Evolutionary conservation across 1,139 yeast genomes (phyloP), one percentile per base, ranked within the genome.

Genomic region (Groenewaldozyma auringiensis): DNA sequence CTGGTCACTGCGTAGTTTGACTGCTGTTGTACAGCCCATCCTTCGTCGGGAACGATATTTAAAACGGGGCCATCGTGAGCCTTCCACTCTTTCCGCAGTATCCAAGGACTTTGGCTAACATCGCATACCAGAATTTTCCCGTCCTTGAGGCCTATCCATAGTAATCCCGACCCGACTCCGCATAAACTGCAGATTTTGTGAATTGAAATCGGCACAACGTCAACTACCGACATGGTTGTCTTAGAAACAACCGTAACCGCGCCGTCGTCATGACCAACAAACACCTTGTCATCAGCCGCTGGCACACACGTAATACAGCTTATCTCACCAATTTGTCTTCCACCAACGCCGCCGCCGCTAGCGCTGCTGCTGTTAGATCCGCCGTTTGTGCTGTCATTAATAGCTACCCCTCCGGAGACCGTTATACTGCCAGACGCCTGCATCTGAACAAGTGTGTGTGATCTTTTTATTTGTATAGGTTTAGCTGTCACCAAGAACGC

Each of bases 261-360:
- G 3, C 74, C 74, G 47, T 68, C 70, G 16, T 67, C 70, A 44
- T 69, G 73, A 6, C 74, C 74, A 47, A 69, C 65, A 42, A 62
- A 65, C 2, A 66, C 65, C 18, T 48, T 43, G 29, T 64, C 67
- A 1, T 61, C 62, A 21, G 51, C 50, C 33, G 53, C 42, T 16
- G 57, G 48, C 13, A 61, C 46, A 27, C 48, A 43, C 2, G 64
- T 54, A 0, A 65, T 67, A 49, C 66, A 61, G 21, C 66, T 56
- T 21, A 65, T 62, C 25, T 64, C 68, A 3, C 67, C 66, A 20
- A 53, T 47, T 18, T 45, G 45, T 42, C 49, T 16, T 37, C 37
- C 41, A 20, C 42, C 45, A 17, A 48, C 34, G 40, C 48, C 36
- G 21, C 40, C 16, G 40, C 33, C 31, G 14, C 46, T 22, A 40